These are phyloP conservation scores for Trametes villosa DNA, from an alignment of 768 basidiomycete species.

Conservation along the genomic window DNA sequence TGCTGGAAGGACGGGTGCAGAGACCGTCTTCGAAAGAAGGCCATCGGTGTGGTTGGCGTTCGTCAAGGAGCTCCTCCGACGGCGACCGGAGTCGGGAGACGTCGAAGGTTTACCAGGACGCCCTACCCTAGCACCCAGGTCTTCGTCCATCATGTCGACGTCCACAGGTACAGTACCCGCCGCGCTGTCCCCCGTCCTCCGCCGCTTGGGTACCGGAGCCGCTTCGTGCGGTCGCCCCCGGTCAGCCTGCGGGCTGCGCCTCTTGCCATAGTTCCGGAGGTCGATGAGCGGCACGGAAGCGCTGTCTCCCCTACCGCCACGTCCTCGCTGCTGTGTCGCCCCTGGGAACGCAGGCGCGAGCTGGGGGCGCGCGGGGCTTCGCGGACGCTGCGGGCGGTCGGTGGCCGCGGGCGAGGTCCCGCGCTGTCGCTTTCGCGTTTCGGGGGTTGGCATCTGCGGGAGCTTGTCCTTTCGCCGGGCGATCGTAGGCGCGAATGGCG, in stretches of 20 bases:
- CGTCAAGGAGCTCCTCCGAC: background rate
- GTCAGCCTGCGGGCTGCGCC: background rate
- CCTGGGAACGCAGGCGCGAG: background rate
- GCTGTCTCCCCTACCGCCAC: background rate
- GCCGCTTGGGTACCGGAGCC: background rate
- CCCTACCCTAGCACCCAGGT: too few species aligned
- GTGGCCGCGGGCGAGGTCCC: background rate
- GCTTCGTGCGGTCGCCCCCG: background rate
- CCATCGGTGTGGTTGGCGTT: too few species aligned
- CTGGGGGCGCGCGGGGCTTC: background rate
- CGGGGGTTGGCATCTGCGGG: slow-evolving; percentile 4
- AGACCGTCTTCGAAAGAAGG: too few species aligned
- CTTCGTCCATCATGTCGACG: too few species aligned
- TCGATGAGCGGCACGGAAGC: slow-evolving; percentile 1
- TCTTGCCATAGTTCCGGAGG: background rate
- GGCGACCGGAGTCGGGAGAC: background rate
- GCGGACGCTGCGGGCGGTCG: background rate
- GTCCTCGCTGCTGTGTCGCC: background rate
- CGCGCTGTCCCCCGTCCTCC: background rate
- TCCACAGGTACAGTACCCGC: background rate
- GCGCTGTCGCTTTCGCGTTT: background rate
- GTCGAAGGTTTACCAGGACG: background rate
- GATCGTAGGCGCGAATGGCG: background rate
- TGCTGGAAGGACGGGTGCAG: background rate
- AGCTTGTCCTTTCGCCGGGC: slow-evolving; percentile 5